These are phyloP conservation scores for Neoarthrinium moseri DNA, from an alignment of 2,329 filamentous ascomycete species.

Conservation along the genomic window DNA sequence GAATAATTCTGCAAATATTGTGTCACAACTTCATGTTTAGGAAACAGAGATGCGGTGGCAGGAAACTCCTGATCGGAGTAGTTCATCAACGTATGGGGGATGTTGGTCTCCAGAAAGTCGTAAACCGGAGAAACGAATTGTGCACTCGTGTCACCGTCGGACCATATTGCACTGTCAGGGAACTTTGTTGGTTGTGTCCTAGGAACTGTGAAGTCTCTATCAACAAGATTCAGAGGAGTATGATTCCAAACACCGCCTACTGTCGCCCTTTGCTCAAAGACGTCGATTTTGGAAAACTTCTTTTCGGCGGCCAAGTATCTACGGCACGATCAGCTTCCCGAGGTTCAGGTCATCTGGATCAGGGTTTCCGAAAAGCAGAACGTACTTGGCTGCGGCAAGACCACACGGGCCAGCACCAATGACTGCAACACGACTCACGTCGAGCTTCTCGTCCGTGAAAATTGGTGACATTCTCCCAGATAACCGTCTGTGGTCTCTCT, in stretches of 20 bases:
- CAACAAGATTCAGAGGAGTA: conserved; percentile 28
- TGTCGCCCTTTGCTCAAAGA: conserved; percentile 68
- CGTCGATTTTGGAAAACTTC: conserved; percentile 59
- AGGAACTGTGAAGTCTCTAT: conserved; percentile 19
- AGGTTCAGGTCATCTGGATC: neutral
- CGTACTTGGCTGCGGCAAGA: conserved; percentile 53
- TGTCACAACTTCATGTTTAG: conserved; percentile 60
- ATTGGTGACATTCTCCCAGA: neutral
- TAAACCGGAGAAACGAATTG: conserved; percentile 72
- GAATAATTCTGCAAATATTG: conserved; percentile 67
- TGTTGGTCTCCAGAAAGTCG: conserved; percentile 71
- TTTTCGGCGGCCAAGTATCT: conserved; percentile 68
- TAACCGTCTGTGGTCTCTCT: too few relatives aligned
- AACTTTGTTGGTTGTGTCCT: conserved; percentile 26
- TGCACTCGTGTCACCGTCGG: conserved; percentile 28
- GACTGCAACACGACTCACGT: conserved; percentile 56
- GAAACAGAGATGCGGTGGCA: conserved; percentile 61
- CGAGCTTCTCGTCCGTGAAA: conserved; percentile 13
- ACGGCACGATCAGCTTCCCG: conserved; percentile 20
- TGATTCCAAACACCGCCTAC: conserved; percentile 76
- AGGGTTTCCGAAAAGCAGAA: neutral
- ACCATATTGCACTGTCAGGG: conserved; percentile 41
- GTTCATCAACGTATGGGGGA: conserved; percentile 69
- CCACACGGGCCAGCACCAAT: conserved; percentile 74
- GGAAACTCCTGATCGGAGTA: conserved; percentile 64